A percentile compares a stretch with the other conserved stretches of the same genome.
phyloP scores from a whole-genome alignment of 2,329 filamentous ascomycete species.

The Ambrosiella cleistominuta region DNA sequence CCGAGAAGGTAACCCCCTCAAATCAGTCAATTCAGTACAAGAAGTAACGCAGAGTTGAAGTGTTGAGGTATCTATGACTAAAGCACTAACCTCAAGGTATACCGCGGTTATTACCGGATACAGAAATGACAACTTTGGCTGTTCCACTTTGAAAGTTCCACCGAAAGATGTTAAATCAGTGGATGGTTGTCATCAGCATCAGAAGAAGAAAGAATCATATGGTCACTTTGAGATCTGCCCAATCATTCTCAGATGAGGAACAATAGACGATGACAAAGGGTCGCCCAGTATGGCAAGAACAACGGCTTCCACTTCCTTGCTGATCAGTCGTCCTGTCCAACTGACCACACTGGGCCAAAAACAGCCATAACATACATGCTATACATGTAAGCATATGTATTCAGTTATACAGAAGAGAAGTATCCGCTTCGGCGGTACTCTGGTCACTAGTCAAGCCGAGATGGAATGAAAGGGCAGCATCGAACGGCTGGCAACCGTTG shows the following conservation, averaged over 20 bases:
- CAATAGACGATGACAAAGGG: too few species aligned
- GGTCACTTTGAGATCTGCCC: too few species aligned
- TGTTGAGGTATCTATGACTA: background rate
- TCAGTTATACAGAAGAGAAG: background rate
- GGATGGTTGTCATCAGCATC: background rate
- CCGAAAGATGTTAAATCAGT: background rate
- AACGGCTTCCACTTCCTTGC: background rate
- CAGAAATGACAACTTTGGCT: background rate
- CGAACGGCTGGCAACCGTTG: background rate
- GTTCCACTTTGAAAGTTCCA: background rate
- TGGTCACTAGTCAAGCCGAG: slow-evolving; percentile 7
- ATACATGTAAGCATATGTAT: background rate
- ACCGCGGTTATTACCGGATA: background rate
- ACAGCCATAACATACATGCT: background rate
- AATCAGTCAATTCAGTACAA: background rate
- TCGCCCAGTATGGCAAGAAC: background rate
- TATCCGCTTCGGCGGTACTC: slow-evolving; percentile 4
- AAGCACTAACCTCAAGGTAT: background rate
- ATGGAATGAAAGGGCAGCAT: slow-evolving; percentile 3
- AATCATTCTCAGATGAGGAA: too few species aligned
- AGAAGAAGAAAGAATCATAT: too few species aligned
- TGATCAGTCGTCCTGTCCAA: background rate
- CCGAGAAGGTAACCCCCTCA: too few species aligned
- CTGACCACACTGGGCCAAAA: background rate
- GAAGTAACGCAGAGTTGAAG: background rate